These are phyloP conservation scores for Gastrolobium villosum DNA, from an alignment of 306 rosid species.

Conservation along the genomic window DNA sequence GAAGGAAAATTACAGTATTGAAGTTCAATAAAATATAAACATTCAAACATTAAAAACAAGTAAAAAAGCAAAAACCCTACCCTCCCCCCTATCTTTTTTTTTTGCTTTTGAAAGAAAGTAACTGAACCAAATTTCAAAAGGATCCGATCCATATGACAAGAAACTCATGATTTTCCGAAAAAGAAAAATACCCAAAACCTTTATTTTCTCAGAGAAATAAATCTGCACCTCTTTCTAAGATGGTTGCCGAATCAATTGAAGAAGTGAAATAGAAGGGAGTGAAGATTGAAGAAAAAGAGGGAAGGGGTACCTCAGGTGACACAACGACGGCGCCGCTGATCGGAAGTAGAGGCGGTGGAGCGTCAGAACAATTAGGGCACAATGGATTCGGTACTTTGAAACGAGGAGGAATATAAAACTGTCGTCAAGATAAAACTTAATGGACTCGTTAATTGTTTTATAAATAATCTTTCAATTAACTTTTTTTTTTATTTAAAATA, in stretches of 20 bases:
- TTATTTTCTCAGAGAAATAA: not conserved
- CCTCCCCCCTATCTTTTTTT: not conserved
- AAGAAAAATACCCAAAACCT: not conserved
- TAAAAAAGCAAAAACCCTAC: not conserved
- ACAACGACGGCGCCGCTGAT: not conserved
- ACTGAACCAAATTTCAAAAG: not conserved
- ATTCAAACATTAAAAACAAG: not conserved
- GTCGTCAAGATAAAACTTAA: constrained; percentile 25
- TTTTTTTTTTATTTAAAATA: too few relatives aligned
- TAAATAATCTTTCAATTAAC: too few relatives aligned
- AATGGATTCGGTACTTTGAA: not conserved
- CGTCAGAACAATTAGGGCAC: constrained; percentile 47
- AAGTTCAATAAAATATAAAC: constrained; percentile 23
- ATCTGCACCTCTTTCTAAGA: not conserved
- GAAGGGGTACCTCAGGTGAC: constrained; percentile 22
- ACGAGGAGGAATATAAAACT: constrained; percentile 21
- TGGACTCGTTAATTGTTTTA: too few relatives aligned
- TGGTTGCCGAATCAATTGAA: not conserved
- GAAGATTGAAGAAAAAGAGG: not conserved
- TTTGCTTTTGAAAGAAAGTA: not conserved
- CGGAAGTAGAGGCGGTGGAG: constrained; percentile 7
- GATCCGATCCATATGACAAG: constrained; percentile 18
- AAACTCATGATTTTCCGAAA: not conserved
- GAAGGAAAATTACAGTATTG: not conserved
- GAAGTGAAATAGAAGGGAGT: not conserved